A percentile compares a stretch with the other conserved stretches of the same genome.
phyloP scores from a whole-genome alignment of 2,329 filamentous ascomycete species.

The Aspergillus fumigatus region DNA sequence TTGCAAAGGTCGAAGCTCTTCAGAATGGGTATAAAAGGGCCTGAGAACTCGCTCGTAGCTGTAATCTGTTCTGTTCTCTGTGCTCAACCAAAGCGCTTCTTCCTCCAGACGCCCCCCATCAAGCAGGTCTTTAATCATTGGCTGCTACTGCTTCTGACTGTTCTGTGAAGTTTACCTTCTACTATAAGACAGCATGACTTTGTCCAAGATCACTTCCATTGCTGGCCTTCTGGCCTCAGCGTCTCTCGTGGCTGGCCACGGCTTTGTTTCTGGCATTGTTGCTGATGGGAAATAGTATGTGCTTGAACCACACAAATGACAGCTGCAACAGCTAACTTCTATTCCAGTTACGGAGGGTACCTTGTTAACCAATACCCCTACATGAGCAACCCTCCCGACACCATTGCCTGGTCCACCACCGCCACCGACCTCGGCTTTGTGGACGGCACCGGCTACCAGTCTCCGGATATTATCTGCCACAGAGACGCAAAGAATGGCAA shows the following conservation, averaged over 20 bases:
- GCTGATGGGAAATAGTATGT: slow-evolving; percentile 26
- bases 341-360: slow-evolving; percentile 38
- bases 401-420: slow-evolving; percentile 52
- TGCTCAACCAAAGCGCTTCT: background rate
- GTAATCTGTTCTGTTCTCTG: background rate
- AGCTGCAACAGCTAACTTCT: slow-evolving; percentile 18
- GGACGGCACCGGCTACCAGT: slow-evolving; percentile 42
- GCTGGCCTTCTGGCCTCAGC: slow-evolving; percentile 24
- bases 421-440: slow-evolving; percentile 54
- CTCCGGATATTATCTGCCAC: slow-evolving; percentile 58
- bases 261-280: slow-evolving; percentile 28
- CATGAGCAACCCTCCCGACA: slow-evolving; percentile 31
- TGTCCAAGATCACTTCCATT: slow-evolving; percentile 22
- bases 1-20: background rate
- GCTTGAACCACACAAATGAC: background rate
- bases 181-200: slow-evolving; percentile 15
- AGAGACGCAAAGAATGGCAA: slow-evolving; percentile 47
- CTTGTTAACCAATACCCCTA: slow-evolving; percentile 31
- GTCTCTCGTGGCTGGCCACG: slow-evolving; percentile 32
- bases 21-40: slow-evolving; percentile 13
- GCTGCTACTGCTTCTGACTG: slow-evolving; percentile 6
- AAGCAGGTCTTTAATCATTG: slow-evolving; percentile 12
- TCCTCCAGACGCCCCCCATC: slow-evolving; percentile 5
- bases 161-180: background rate
- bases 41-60: background rate